Evolutionary conservation across 1,284 basidiomycete species (phyloP).

Genomic region (Melampsora larici-populina): DNA sequence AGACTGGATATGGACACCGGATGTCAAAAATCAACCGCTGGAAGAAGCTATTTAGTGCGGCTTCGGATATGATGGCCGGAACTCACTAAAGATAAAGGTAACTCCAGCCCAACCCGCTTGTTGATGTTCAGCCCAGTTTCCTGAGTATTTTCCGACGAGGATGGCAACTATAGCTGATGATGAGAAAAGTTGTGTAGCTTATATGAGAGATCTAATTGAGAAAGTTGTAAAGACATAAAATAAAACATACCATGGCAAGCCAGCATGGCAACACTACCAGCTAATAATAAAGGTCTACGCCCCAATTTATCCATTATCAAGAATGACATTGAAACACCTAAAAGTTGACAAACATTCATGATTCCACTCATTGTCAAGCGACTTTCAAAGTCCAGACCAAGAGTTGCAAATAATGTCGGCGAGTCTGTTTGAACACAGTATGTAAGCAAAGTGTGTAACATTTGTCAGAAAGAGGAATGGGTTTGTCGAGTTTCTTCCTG

Average conservation of each 20-base stretch:
- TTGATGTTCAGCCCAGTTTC: conserved; percentile 43
- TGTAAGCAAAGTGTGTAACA: background rate
- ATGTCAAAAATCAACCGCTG: no score
- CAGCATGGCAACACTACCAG: conserved; percentile 42
- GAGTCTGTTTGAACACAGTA: conserved; percentile 43
- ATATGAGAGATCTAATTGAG: background rate
- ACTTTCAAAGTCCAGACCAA: conserved; percentile 45
- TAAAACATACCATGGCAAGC: conserved; percentile 23
- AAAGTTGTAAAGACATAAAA: background rate
- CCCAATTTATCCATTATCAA: conserved; percentile 45
- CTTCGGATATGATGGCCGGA: background rate
- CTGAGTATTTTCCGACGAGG: conserved; percentile 21
- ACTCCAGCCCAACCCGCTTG: conserved; percentile 45
- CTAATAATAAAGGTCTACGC: conserved; percentile 44
- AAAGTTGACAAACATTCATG: conserved; percentile 45
- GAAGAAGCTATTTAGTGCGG: background rate
- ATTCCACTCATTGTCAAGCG: conserved; percentile 44
- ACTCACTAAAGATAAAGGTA: conserved; percentile 16
- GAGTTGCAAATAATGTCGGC: conserved; percentile 47
- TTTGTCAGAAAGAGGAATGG: background rate
- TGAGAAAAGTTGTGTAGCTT: background rate
- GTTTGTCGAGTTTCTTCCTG: background rate
- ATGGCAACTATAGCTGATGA: conserved; percentile 41
- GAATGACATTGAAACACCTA: conserved; percentile 45
- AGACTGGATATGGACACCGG: background rate